Percentiles rank a stretch among this genome's conserved stretches.
Conservation (phyloP, 768 basidiomycete genomes). For the Calocera cornea region DNA sequence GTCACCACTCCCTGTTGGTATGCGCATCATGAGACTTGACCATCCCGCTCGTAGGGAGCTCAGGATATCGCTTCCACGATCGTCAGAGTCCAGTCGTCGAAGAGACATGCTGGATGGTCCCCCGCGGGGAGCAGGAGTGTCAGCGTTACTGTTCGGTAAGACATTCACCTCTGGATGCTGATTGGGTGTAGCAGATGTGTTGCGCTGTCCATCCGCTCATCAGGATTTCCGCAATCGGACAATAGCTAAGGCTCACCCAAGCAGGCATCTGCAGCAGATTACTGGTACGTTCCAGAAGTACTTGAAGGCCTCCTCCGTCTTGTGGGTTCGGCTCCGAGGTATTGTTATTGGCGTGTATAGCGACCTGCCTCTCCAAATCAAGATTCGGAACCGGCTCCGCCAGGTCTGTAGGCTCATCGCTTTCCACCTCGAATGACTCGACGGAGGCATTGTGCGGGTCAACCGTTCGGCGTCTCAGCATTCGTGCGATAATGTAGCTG, state of each 20-base stretch:
- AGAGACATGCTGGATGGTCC: neutral
- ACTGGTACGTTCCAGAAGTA: neutral
- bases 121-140: neutral
- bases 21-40: neutral
- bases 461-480: neutral
- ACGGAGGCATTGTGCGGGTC: neutral
- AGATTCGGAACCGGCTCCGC: neutral
- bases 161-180: neutral
- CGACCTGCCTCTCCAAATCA: neutral
- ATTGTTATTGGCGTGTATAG: neutral
- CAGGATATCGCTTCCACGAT: neutral
- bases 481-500: neutral
- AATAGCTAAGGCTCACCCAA: neutral
- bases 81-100: neutral
- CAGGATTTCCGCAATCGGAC: neutral
- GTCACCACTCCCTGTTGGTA: neutral
- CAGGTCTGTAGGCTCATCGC: neutral
- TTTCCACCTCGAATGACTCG: neutral
- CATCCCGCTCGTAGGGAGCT: neutral
- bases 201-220: neutral
- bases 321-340: neutral
- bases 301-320: neutral
- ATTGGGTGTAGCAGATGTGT: neutral
- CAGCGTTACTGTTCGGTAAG: neutral
- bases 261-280: neutral